phyloP scores from a whole-genome alignment of 257 asterid species.

The Linaria vulgaris region DNA sequence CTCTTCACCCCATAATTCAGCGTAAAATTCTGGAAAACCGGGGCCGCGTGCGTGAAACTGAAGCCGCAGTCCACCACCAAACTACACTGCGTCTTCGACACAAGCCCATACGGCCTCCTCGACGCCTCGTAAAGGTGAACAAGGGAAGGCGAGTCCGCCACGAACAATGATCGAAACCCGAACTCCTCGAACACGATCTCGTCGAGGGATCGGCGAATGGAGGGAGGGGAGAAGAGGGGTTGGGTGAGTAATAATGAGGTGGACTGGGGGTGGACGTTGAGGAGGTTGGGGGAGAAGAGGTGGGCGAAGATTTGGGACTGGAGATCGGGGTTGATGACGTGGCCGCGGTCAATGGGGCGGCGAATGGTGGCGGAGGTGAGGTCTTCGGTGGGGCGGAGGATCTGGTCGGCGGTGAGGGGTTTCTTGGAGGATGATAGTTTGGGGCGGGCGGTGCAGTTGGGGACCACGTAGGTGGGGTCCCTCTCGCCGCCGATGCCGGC shows the following conservation, averaged over 20 bases:
- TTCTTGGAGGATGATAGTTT: slow-evolving; percentile 80
- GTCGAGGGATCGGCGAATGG: slow-evolving; percentile 68
- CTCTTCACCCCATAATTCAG: slow-evolving; percentile 81
- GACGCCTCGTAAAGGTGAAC: slow-evolving; percentile 92
- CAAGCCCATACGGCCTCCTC: slow-evolving; percentile 67
- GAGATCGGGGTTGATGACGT: slow-evolving; percentile 86
- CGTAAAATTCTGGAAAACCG: slow-evolving; percentile 89
- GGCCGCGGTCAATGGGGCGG: slow-evolving; percentile 94
- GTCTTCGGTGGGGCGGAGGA: slow-evolving; percentile 80
- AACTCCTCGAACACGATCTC: slow-evolving; percentile 86
- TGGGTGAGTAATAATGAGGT: slow-evolving; percentile 79
- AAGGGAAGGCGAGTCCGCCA: slow-evolving; percentile 76
- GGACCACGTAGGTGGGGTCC: slow-evolving; percentile 75
- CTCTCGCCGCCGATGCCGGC: slow-evolving; percentile 93
- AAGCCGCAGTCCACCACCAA: slow-evolving; percentile 93
- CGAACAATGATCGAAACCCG: slow-evolving; percentile 64
- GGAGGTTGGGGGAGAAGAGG: slow-evolving; percentile 61
- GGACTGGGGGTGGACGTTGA: slow-evolving; percentile 58
- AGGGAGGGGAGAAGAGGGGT: slow-evolving; percentile 87
- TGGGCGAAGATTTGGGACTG: slow-evolving; percentile 84
- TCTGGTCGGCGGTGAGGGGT: slow-evolving; percentile 77
- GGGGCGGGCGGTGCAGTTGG: slow-evolving; percentile 90
- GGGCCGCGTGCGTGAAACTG: slow-evolving; percentile 86
- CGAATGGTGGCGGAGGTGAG: slow-evolving; percentile 95
- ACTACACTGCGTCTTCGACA: slow-evolving; percentile 81